These are phyloP conservation scores for Didymella segeticola DNA, from an alignment of 2,329 filamentous ascomycete genomes.

Conservation along the genomic window DNA sequence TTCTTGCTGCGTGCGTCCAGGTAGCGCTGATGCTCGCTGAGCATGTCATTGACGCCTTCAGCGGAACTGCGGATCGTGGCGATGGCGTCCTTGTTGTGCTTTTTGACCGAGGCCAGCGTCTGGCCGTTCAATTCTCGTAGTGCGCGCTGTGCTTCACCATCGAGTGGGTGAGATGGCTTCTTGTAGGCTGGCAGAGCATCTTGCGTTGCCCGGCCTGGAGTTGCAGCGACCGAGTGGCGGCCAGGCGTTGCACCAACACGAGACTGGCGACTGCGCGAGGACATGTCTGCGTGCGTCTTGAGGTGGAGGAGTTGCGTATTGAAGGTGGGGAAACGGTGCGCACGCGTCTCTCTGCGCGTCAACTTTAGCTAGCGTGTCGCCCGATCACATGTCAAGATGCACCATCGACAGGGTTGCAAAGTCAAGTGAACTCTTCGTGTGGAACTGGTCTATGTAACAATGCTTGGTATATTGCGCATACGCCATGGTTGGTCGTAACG, in stretches of 20 bases:
- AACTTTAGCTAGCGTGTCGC: slow-evolving; percentile 17
- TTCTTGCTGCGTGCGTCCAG: slow-evolving; percentile 43
- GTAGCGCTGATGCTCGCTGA: slow-evolving; percentile 51
- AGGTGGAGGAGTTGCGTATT: not conserved
- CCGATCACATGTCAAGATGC: slow-evolving; percentile 20
- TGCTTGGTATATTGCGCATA: slow-evolving; percentile 4
- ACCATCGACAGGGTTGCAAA: not conserved
- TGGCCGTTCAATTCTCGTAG: slow-evolving; percentile 55
- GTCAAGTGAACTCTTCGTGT: not conserved
- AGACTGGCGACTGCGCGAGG: slow-evolving; percentile 29
- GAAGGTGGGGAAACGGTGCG: slow-evolving; percentile 4
- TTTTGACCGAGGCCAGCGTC: slow-evolving; percentile 54
- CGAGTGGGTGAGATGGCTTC: slow-evolving; percentile 60
- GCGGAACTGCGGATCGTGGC: slow-evolving; percentile 58
- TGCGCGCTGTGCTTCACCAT: slow-evolving; percentile 52
- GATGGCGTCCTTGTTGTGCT: slow-evolving; percentile 56
- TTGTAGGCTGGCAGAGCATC: slow-evolving; percentile 59
- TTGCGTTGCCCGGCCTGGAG: slow-evolving; percentile 16
- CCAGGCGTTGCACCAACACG: slow-evolving; percentile 24
- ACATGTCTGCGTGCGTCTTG: slow-evolving; percentile 21
- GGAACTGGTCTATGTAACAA: not conserved
- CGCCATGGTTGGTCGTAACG: not conserved
- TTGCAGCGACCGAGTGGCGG: slow-evolving; percentile 20
- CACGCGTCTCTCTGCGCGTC: not conserved
- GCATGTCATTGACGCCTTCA: slow-evolving; percentile 63